Conservation (phyloP, 192 early-diverging fungal genomes). For the Geranomyces michiganensis region DNA sequence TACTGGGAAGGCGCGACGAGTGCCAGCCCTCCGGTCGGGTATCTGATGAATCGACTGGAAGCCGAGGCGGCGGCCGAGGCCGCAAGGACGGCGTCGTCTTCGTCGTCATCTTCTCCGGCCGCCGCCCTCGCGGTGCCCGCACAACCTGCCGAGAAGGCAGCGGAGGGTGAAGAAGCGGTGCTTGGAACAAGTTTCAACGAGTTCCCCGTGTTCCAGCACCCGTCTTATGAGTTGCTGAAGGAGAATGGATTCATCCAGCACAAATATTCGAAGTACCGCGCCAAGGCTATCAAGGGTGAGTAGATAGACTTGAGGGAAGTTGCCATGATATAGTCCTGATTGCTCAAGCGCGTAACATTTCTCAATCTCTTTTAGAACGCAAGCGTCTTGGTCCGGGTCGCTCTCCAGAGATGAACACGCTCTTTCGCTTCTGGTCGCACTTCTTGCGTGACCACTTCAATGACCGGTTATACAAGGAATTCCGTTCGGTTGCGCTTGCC, state of each 20-base stretch:
- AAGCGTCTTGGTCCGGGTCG: conserved; percentile 86
- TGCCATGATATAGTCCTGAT: neutral
- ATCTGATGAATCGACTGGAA: conserved; percentile 37
- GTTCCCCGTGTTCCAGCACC: conserved; percentile 69
- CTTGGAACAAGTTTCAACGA: conserved; percentile 45
- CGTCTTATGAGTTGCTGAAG: conserved; percentile 87
- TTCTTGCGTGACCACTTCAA: conserved; percentile 97
- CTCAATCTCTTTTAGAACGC: conserved; percentile 65
- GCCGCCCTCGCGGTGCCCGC: neutral
- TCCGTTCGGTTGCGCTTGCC: conserved; percentile 85
- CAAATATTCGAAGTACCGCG: conserved; percentile 94
- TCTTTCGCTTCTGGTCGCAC: conserved; percentile 97
- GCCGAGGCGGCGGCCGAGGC: conserved; percentile 15
- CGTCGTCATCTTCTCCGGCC: neutral
- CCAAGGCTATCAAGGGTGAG: conserved; percentile 78
- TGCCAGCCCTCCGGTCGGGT: conserved; percentile 55
- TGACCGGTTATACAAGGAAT: conserved; percentile 91
- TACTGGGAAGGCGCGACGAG: conserved; percentile 44
- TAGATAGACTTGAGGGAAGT: neutral
- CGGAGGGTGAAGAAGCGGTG: neutral
- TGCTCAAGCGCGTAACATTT: neutral
- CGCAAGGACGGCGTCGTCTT: neutral
- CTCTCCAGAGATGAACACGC: conserved; percentile 95
- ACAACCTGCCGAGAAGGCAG: neutral
- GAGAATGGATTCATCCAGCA: conserved; percentile 98